A percentile compares a stretch with the other conserved stretches of the same genome.
phyloP scores from a whole-genome alignment of 306 rosid species.

The Pyrus pyrifolia region DNA sequence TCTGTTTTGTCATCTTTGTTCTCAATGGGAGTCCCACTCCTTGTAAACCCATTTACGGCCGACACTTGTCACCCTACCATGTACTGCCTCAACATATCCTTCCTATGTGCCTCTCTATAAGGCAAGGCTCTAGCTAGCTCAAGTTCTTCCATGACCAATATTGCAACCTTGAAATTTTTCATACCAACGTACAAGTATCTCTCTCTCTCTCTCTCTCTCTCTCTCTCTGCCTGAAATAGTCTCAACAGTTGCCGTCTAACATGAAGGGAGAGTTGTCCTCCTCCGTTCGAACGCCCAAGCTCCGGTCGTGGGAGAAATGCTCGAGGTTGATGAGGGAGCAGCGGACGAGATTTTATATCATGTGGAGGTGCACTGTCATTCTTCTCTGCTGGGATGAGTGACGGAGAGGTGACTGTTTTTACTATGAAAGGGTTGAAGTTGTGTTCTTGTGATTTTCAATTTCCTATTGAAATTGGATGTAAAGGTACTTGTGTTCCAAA shows the following conservation, averaged over 20 bases:
- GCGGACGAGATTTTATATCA: slow-evolving; percentile 48
- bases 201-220: neutral
- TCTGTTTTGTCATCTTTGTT: slow-evolving; percentile 28
- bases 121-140: neutral
- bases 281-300: slow-evolving; percentile 19
- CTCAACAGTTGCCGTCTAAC: neutral
- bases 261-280: slow-evolving; percentile 27
- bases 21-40: slow-evolving; percentile 1
- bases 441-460: neutral
- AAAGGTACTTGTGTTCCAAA: neutral
- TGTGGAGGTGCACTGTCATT: slow-evolving; percentile 53
- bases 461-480: neutral
- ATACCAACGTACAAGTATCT: neutral
- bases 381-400: slow-evolving; percentile 50
- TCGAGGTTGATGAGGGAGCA: slow-evolving; percentile 41
- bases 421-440: neutral
- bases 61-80: slow-evolving; percentile 30
- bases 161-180: neutral
- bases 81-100: neutral
- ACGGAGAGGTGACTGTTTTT: neutral
- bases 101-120: neutral
- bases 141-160: neutral
- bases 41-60: slow-evolving; percentile 17
- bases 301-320: slow-evolving; percentile 29
- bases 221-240: neutral